Conservation (phyloP, 148 eudicot genomes). For the Linanthus parryae region DNA sequence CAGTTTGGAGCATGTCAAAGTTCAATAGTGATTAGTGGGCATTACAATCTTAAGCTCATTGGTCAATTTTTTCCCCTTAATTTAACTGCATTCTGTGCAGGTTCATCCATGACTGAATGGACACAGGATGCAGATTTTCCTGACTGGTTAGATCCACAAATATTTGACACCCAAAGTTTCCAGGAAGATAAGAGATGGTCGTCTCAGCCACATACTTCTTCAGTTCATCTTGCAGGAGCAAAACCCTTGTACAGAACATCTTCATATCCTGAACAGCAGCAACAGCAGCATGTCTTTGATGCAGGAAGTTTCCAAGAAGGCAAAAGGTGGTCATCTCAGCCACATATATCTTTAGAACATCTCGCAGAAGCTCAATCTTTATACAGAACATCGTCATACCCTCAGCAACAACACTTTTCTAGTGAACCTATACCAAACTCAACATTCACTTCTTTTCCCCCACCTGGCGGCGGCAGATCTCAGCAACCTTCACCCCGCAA, state of each 20-base stretch:
- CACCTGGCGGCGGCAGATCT: slow-evolving; percentile 68
- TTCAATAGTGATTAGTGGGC: background rate
- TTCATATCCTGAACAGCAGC: slow-evolving; percentile 51
- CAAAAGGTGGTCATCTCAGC: no score
- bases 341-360: slow-evolving; percentile 6
- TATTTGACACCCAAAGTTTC: slow-evolving; percentile 34
- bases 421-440: slow-evolving; percentile 66
- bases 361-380: background rate
- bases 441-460: slow-evolving; percentile 74
- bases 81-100: slow-evolving; percentile 22
- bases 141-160: slow-evolving; percentile 56
- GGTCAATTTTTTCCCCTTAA: background rate
- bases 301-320: no score
- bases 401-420: slow-evolving; percentile 33
- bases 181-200: slow-evolving; percentile 62
- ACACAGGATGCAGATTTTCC: slow-evolving; percentile 49
- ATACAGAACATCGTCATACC: slow-evolving; percentile 9
- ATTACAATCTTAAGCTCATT: background rate
- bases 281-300: slow-evolving; percentile 3
- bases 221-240: slow-evolving; percentile 19
- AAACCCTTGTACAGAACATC: slow-evolving; percentile 44
- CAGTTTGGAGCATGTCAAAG: background rate
- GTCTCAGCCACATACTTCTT: slow-evolving; percentile 51
- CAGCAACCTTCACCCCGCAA: slow-evolving; percentile 61
- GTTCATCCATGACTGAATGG: slow-evolving; percentile 74